Base-by-base conservation (phyloP, 2,329 filamentous ascomycete genomes). In the Penicillium brasilianum region DNA sequence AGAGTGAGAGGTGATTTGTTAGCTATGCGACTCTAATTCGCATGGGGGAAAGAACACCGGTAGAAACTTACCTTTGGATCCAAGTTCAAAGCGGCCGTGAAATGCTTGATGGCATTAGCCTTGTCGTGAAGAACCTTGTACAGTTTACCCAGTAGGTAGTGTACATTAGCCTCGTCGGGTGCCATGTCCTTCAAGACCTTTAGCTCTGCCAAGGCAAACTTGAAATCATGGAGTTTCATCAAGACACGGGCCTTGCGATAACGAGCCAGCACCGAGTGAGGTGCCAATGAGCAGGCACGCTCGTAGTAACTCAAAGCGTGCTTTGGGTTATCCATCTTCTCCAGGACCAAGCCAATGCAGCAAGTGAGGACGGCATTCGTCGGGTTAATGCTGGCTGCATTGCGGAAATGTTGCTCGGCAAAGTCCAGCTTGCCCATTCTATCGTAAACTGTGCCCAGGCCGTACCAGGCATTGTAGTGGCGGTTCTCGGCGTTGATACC, bases 391-490 rank as follows among this genome's bases (percentile, higher is more conserved):
- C 84, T 83, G 13, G 92, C 89, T 1, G 95, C 95, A 20, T 92
- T 90, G 61, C 92, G 87, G 81, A 96, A 99, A 79, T 99, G 94
- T 60, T 89, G 88, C 72, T 96, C 91, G 1, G 95, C 94, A 74
- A 95, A 92, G 63, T 96, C 92, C 69, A 92, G 93, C 75, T 92
- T 93, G 72, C 93, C 93, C 70, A 96, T 86, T 72, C 93, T 94
- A 76, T 96, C 92, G 71, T 94, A 95, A 1, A 97, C 93, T 37
- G 81, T 84, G 8, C 86, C 87, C n/a, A 89, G 77, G 20, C 95
- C 95, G 75, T 98, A 99, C 86, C 96, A 98, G n/a, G 94, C 95
- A 73, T 97, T 97, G 81, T 98, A 99, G 74, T 97, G 94, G 20
- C 94, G 88, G 58, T 86, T 88, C 72, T 99, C 93, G 0, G 92